These are phyloP conservation scores for Paradendryphiella salina DNA, from an alignment of 2,329 filamentous ascomycete species.

Conservation along the genomic window DNA sequence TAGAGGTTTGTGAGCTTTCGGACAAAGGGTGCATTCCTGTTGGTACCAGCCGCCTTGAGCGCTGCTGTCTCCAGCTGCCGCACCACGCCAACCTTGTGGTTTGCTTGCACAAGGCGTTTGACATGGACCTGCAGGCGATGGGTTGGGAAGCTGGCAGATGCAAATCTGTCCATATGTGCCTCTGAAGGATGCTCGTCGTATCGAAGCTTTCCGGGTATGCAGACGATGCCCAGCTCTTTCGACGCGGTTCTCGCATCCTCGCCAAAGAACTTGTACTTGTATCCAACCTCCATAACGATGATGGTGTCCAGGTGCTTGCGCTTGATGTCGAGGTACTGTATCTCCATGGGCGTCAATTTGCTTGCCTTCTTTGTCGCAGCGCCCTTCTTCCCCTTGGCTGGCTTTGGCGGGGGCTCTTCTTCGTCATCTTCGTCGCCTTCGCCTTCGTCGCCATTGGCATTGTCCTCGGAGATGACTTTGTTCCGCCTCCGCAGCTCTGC, in stretches of 20 bases:
- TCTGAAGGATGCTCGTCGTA: constrained; percentile 87
- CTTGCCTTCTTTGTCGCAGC: constrained; percentile 67
- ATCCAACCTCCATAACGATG: constrained; percentile 91
- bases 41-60: constrained; percentile 91
- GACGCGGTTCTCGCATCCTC: constrained; percentile 89
- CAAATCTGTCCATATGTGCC: constrained; percentile 87
- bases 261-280: constrained; percentile 97
- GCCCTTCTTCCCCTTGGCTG: constrained; percentile 55
- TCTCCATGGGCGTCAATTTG: constrained; percentile 93
- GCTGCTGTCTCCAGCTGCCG: constrained; percentile 94
- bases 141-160: constrained; percentile 92
- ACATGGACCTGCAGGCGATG: constrained; percentile 91
- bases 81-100: constrained; percentile 94
- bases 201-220: constrained; percentile 91
- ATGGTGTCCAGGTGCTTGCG: constrained; percentile 85
- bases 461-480: constrained; percentile 59
- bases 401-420: constrained; percentile 58
- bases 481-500: constrained; percentile 66
- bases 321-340: constrained; percentile 93
- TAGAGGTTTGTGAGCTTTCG: constrained; percentile 95
- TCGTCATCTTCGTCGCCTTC: constrained; percentile 61
- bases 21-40: constrained; percentile 87
- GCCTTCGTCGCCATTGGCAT: constrained; percentile 55
- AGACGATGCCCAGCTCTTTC: constrained; percentile 91
- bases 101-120: constrained; percentile 86